Base-by-base conservation (phyloP, 768 basidiomycete genomes). In the Panellus pusillus region DNA sequence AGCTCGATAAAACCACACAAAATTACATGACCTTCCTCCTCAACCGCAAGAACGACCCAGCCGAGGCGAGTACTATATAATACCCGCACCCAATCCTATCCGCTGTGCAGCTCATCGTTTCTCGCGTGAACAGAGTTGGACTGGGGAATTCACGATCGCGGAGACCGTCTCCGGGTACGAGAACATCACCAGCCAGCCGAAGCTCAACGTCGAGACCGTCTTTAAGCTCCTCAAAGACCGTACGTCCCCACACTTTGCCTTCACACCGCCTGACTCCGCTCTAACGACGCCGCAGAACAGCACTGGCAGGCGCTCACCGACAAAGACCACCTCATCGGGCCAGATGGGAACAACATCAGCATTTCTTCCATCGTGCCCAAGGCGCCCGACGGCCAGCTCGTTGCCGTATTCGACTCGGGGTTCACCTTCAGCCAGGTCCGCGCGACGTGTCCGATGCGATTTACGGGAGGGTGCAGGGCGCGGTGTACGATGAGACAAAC, bases 301-400 rank as follows among this genome's bases (percentile, higher is more conserved):
- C 85, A 89, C 60, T 87, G 86, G 74, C 82, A 84, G 58, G 71
- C 82, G 0, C 68, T 85, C 20, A 74, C 88, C 8, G 89, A 89
- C 58, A 66, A 73, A 11, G 70, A 86, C 55, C 19, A 51, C 1
- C 70, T 89, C 48, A 76, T 83, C 19, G 87, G 83, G 1, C 84
- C 85, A 0, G 76, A 84, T 50, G 83, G 83, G 6, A 64, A 79
- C 27, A 54, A 70, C 15, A 79, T 86, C 39, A 60, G 70, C 17
- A 61, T 83, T 42, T 63, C 59, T 4, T 79, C 81, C 0, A 68
- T 65, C 24, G 85, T 87, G 14, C 61, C 69, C 9, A 68, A 74
- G 28, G 71, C 73, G 1, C 66, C 69, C 24, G 67, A 78, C 42
- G 68, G 67, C 9, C 82, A 82, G 58, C 70, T 81, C 8, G 85